Base-by-base conservation (phyloP, 1,284 basidiomycete genomes). In the Amylostereum areolatum region DNA sequence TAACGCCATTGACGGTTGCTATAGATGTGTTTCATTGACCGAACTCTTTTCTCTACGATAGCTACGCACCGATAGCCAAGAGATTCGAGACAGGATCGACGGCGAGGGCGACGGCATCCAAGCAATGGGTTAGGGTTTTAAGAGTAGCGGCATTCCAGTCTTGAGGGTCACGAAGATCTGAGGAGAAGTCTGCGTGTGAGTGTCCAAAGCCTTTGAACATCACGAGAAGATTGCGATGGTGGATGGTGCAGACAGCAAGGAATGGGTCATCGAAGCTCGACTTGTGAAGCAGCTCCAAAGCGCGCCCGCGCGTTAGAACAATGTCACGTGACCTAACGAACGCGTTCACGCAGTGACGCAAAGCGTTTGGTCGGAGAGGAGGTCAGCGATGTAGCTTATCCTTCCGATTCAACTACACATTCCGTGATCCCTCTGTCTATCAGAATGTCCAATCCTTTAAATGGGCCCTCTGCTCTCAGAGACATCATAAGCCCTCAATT, bases 401-500 rank as follows among this genome's bases (percentile, higher is more conserved):
- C 18, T 18, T 18, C 18, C 18, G 18, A 18, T 18, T 18, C 18
- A 18, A 18, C 18, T 18, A 18, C 18, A 18, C 18, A 18, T 18
- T 18, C 18, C 18, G 18, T 18, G 18, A 18, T 18, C 18, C 18
- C 18, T 18, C 18, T 18, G 18, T 18, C 18, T 18, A 18, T 18
- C 18, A 18, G 18, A 43, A 70, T 73, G 57, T 60, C 72, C 46
- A 78, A 77, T 61, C 77, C 82, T 45, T 75, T 89, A 51, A 73
- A 76, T 49, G 81, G 76, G 8, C 83, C 84, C 12, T 84, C 83
- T 46, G 59, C 73, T 29, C 72, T 90, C 54, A 76, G 75, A 60
- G 92, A 95, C 68, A 76, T 92, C 54, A 76, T 96, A 43, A 72
- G 84, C 55, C 91, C 92, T 4, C 92, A 96, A 62, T 96, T 97